Evolutionary conservation across 768 basidiomycete species (phyloP).

Genomic region (Boletus speciosus): DNA sequence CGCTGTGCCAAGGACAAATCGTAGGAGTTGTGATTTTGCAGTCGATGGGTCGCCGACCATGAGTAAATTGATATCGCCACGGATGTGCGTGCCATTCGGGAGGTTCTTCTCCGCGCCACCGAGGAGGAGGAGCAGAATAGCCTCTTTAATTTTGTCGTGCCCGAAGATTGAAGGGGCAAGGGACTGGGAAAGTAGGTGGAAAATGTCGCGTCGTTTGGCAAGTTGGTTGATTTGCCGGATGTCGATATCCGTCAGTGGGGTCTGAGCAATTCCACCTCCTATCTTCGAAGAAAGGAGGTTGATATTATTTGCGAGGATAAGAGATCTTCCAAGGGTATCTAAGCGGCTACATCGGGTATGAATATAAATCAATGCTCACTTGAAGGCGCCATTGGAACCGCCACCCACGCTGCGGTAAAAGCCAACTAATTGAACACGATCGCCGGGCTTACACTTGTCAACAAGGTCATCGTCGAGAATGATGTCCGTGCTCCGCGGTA

Average conservation of each 20-base stretch:
- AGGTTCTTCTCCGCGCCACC: slow-evolving; percentile 98
- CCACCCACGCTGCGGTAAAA: slow-evolving; percentile 93
- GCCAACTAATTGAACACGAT: slow-evolving; percentile 95
- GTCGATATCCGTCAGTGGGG: slow-evolving; percentile 86
- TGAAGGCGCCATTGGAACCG: slow-evolving; percentile 89
- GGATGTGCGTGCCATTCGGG: slow-evolving; percentile 95
- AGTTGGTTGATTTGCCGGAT: slow-evolving; percentile 96
- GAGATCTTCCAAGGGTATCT: slow-evolving; percentile 53
- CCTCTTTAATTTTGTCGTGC: slow-evolving; percentile 93
- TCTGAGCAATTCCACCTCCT: slow-evolving; percentile 92
- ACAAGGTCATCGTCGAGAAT: slow-evolving; percentile 96
- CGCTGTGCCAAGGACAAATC: slow-evolving; percentile 94
- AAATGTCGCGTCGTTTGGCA: slow-evolving; percentile 82
- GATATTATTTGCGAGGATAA: slow-evolving; percentile 93
- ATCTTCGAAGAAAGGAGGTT: slow-evolving; percentile 92
- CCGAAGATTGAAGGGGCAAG: slow-evolving; percentile 98
- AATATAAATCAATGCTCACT: slow-evolving; percentile 47
- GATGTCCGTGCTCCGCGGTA: slow-evolving; percentile 94
- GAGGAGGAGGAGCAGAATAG: slow-evolving; percentile 87
- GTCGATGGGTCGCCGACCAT: slow-evolving; percentile 99
- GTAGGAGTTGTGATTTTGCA: slow-evolving; percentile 93
- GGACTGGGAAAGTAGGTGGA: slow-evolving; percentile 85
- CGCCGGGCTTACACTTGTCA: slow-evolving; percentile 96
- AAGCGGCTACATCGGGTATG: slow-evolving; percentile 8
- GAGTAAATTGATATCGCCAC: slow-evolving; percentile 98